phyloP scores from a whole-genome alignment of 1,284 basidiomycete species.

The Mycosarcoma maydis region DNA sequence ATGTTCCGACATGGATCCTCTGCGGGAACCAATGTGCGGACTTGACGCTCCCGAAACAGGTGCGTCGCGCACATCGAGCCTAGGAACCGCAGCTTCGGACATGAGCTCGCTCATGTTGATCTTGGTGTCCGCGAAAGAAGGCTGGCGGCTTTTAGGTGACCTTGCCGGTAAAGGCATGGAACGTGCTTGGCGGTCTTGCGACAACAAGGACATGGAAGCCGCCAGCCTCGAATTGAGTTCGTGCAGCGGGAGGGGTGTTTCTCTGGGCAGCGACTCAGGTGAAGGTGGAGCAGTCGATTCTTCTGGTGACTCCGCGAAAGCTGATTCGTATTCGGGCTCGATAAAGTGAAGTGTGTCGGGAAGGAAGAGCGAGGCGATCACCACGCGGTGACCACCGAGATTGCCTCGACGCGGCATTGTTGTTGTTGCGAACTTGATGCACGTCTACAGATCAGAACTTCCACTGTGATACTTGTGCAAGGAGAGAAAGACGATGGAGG shows the following conservation, averaged over 20 bases:
- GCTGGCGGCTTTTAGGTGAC: slow-evolving; percentile 31
- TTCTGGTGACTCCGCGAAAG: slow-evolving; percentile 36
- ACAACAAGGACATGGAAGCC: slow-evolving; percentile 31
- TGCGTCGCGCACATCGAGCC: slow-evolving; percentile 34
- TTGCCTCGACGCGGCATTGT: slow-evolving; percentile 49
- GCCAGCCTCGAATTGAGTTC: slow-evolving; percentile 51
- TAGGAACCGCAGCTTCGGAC: slow-evolving; percentile 52
- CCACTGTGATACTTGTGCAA: no score
- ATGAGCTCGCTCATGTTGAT: slow-evolving; percentile 62
- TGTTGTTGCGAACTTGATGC: no score
- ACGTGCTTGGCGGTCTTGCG: slow-evolving; percentile 18
- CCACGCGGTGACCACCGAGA: slow-evolving; percentile 57
- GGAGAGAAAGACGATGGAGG: no score
- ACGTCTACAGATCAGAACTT: no score
- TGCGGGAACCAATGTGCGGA: slow-evolving; percentile 28
- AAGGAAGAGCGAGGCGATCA: slow-evolving; percentile 62
- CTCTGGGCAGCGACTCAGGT: slow-evolving; percentile 18
- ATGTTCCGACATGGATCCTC: slow-evolving; percentile 36
- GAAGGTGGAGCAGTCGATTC: slow-evolving; percentile 45
- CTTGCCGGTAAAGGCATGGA: slow-evolving; percentile 27
- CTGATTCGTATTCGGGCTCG: slow-evolving; percentile 37
- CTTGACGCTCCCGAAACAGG: slow-evolving; percentile 42
- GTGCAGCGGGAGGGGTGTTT: slow-evolving; percentile 48
- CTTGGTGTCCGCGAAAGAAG: slow-evolving; percentile 43
- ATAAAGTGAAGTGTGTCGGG: slow-evolving; percentile 58